These are phyloP conservation scores for Sistotremastrum niveocremeum DNA, from an alignment of 768 basidiomycete genomes.

Conservation along the genomic window DNA sequence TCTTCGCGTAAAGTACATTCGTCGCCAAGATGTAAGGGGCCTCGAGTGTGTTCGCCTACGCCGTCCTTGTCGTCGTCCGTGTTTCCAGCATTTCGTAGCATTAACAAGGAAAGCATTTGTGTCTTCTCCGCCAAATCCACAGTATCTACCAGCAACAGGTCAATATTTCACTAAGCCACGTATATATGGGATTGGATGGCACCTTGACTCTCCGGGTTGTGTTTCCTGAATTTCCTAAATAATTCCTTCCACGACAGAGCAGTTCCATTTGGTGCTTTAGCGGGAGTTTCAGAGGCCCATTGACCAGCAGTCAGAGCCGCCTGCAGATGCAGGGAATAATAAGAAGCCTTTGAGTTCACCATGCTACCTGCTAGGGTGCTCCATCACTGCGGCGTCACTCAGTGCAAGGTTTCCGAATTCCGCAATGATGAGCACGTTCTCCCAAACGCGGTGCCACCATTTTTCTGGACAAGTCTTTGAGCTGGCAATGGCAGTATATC, in stretches of 20 bases:
- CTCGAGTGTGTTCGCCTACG: constrained; percentile 24
- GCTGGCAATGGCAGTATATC: too few relatives aligned
- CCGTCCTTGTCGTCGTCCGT: constrained; percentile 45
- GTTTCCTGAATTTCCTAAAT: constrained; percentile 78
- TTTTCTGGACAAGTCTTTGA: too few relatives aligned
- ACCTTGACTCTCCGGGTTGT: constrained; percentile 41
- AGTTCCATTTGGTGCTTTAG: constrained; percentile 39
- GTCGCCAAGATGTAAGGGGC: constrained; percentile 30
- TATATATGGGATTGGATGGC: constrained; percentile 25
- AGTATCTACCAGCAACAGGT: neutral
- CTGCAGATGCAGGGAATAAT: constrained; percentile 71
- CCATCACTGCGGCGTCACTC: too few relatives aligned
- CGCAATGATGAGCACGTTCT: too few relatives aligned
- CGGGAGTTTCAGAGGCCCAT: constrained; percentile 53
- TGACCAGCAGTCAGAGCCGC: constrained; percentile 56
- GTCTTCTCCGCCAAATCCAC: constrained; percentile 56
- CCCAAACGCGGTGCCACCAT: too few relatives aligned
- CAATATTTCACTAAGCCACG: neutral
- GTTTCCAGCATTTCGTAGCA: constrained; percentile 23
- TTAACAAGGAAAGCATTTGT: constrained; percentile 44
- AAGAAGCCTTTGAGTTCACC: constrained; percentile 46
- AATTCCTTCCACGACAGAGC: constrained; percentile 63
- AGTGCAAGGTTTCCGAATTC: too few relatives aligned
- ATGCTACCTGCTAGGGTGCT: constrained; percentile 10
- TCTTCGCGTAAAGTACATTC: constrained; percentile 48